Percentiles rank a stretch among this genome's conserved stretches.
phyloP scores from a whole-genome alignment of 2,329 filamentous ascomycete species.

The Epichloe amarillans region DNA sequence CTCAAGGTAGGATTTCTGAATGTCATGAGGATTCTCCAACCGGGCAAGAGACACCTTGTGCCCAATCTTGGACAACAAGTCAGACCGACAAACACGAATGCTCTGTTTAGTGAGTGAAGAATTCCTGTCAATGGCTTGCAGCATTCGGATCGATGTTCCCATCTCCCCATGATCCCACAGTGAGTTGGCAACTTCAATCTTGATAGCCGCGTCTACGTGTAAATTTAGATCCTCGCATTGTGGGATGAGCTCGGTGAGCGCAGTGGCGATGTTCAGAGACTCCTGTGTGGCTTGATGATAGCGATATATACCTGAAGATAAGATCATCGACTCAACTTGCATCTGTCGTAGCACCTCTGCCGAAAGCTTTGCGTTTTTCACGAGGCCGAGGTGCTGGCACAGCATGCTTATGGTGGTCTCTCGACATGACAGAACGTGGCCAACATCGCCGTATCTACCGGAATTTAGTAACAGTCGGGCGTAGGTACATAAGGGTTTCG shows the following conservation, averaged over 20 bases:
- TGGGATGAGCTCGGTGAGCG: conserved; percentile 63
- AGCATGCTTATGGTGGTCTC: conserved; percentile 73
- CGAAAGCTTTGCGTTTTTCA: conserved; percentile 46
- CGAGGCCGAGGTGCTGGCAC: conserved; percentile 53
- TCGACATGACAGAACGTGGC: conserved; percentile 67
- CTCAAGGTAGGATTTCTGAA: conserved; percentile 74
- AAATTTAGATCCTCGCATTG: conserved; percentile 59
- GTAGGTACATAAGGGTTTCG: neutral
- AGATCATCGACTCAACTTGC: conserved; percentile 64
- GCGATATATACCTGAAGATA: conserved; percentile 62
- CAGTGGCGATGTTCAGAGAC: conserved; percentile 72
- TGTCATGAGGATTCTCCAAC: conserved; percentile 79
- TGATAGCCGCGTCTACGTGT: conserved; percentile 61
- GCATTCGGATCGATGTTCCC: conserved; percentile 75
- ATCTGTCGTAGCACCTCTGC: conserved; percentile 51
- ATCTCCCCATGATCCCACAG: conserved; percentile 92
- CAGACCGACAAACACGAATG: conserved; percentile 58
- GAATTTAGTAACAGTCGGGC: conserved; percentile 7
- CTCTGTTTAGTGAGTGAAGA: conserved; percentile 53
- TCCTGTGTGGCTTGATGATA: conserved; percentile 75
- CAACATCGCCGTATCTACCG: conserved; percentile 59
- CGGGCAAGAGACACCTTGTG: conserved; percentile 81
- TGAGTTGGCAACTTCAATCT: conserved; percentile 75
- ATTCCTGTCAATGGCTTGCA: conserved; percentile 55
- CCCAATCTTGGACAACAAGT: conserved; percentile 75